A percentile compares a stretch with the other conserved stretches of the same genome.
Conservation (phyloP, 306 rosid genomes). For the Vigna trinervia region DNA sequence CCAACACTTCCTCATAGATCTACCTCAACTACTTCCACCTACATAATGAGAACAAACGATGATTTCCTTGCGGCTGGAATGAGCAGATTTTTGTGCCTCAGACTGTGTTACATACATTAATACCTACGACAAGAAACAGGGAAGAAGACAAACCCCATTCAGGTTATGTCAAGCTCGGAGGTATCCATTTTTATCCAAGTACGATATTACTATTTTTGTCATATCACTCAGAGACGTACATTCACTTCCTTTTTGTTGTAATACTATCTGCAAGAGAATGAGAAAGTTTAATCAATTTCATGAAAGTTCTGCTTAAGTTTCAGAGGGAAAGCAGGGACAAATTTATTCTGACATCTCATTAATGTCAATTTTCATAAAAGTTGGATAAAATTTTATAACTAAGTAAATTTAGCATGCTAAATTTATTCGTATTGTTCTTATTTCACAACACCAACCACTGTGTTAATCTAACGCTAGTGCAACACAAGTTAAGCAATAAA, state of each 20-base stretch:
- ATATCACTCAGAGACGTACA: slow-evolving; percentile 59
- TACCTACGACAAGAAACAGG: slow-evolving; percentile 31
- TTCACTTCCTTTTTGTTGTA: slow-evolving; percentile 61
- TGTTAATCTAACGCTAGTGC: not conserved
- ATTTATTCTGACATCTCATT: slow-evolving; percentile 1
- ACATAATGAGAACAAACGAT: slow-evolving; percentile 49
- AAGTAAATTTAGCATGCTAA: not conserved
- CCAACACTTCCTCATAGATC: slow-evolving; percentile 27
- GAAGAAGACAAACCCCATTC: slow-evolving; percentile 32
- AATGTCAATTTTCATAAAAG: slow-evolving; percentile 22
- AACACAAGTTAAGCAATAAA: slow-evolving; percentile 20
- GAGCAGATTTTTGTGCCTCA: slow-evolving; percentile 35
- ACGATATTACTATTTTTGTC: slow-evolving; percentile 67
- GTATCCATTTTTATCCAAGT: slow-evolving; percentile 76
- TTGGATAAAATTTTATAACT: slow-evolving; percentile 5
- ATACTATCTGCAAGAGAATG: slow-evolving; percentile 62
- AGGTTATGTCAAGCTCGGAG: slow-evolving; percentile 59
- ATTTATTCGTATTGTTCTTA: slow-evolving; percentile 24
- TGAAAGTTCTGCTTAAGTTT: not conserved
- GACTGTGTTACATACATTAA: slow-evolving; percentile 19
- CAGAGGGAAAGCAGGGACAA: not conserved
- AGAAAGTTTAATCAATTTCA: slow-evolving; percentile 28
- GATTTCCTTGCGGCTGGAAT: slow-evolving; percentile 55
- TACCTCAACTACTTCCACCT: slow-evolving; percentile 33
- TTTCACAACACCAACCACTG: not conserved